Percentiles rank a stretch among this genome's conserved stretches.
Conservation (phyloP, 352 stramenopile species). For the Lagenidium giganteum region DNA sequence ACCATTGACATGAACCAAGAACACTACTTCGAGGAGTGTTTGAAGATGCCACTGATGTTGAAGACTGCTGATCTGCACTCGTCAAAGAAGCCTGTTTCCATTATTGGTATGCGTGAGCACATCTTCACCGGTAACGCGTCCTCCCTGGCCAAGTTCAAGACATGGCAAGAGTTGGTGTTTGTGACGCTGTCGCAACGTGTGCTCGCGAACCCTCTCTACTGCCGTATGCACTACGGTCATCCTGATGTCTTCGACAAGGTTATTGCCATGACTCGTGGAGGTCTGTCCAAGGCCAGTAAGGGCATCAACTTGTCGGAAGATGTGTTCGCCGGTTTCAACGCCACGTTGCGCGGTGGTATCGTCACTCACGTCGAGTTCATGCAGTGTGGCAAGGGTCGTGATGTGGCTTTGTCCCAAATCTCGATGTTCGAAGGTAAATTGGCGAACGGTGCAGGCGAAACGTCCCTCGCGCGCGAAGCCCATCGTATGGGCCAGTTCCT, state of each 20-base stretch:
- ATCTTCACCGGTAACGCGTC: conserved; percentile 85
- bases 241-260: conserved; percentile 84
- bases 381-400: conserved; percentile 82
- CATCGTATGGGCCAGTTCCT: conserved; percentile 84
- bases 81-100: conserved; percentile 66
- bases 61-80: conserved; percentile 62
- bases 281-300: conserved; percentile 77
- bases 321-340: conserved; percentile 83
- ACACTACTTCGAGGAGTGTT: conserved; percentile 82
- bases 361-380: conserved; percentile 86
- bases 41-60: conserved; percentile 83
- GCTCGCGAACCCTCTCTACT: conserved; percentile 62
- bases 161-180: conserved; percentile 82
- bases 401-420: conserved; percentile 82
- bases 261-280: conserved; percentile 66
- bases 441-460: conserved; percentile 77
- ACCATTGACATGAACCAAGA: conserved; percentile 89
- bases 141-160: conserved; percentile 82
- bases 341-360: conserved; percentile 64
- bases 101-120: conserved; percentile 84
- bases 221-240: conserved; percentile 83
- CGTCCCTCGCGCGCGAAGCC: conserved; percentile 66
- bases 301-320: conserved; percentile 85
- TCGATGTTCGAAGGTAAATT: conserved; percentile 87
- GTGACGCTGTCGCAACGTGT: conserved; percentile 82